phyloP scores from a whole-genome alignment of 1,284 basidiomycete genomes.

The Rhodotorula sp. region DNA sequence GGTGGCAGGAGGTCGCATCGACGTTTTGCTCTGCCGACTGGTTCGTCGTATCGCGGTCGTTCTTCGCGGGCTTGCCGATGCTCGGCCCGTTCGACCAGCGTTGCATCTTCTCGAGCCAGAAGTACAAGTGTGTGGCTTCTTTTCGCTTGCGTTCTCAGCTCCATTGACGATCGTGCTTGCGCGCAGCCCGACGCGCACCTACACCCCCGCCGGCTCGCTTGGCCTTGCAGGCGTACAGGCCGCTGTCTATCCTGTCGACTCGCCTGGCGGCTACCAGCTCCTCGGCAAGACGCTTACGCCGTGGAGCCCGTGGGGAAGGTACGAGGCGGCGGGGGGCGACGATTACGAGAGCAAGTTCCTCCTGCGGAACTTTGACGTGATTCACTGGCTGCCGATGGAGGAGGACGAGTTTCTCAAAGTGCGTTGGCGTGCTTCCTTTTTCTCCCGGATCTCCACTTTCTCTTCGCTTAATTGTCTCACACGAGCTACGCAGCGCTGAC shows the following conservation, averaged over 20 bases:
- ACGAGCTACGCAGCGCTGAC: background rate
- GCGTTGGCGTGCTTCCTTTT: background rate
- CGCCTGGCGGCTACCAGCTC: conserved; percentile 67
- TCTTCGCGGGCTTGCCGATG: conserved; percentile 37
- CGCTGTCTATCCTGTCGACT: conserved; percentile 65
- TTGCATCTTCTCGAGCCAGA: conserved; percentile 47
- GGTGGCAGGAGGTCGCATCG: background rate
- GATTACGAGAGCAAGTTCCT: conserved; percentile 47
- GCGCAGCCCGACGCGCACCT: conserved; percentile 49
- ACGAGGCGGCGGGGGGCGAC: conserved; percentile 3
- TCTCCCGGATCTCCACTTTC: background rate
- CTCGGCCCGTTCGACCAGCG: conserved; percentile 31
- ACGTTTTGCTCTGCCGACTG: conserved; percentile 47
- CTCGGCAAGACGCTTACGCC: conserved; percentile 57
- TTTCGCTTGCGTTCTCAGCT: too few relatives aligned
- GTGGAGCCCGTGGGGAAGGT: conserved; percentile 52
- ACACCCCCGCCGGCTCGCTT: conserved; percentile 50
- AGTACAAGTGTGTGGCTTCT: conserved; percentile 49
- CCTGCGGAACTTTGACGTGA: conserved; percentile 66
- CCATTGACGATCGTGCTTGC: background rate
- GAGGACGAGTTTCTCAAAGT: conserved; percentile 43
- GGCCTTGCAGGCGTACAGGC: conserved; percentile 53
- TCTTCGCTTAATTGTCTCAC: too few relatives aligned
- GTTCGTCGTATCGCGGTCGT: conserved; percentile 34
- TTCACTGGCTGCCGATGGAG: conserved; percentile 51